Percentiles rank a stretch among this genome's conserved stretches.
Conservation (phyloP, 108 stramenopile species). For the Schizochytrium sp. region DNA sequence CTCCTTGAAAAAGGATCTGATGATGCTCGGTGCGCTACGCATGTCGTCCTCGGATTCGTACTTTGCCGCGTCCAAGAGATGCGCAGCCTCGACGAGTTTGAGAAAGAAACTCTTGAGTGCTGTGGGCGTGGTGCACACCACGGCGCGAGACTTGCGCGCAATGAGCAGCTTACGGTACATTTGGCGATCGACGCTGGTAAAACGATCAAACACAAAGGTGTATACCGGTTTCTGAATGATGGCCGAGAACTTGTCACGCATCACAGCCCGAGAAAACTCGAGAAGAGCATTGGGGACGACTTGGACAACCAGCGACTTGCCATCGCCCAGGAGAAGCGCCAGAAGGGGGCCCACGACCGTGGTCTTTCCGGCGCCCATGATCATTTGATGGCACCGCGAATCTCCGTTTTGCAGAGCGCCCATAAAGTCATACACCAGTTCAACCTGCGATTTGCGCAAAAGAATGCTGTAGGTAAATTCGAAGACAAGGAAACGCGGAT, state of each 20-base stretch:
- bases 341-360: conserved; percentile 32
- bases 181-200: neutral
- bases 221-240: neutral
- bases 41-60: neutral
- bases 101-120: conserved; percentile 28
- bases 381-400: conserved; percentile 29
- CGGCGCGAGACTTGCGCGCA: conserved; percentile 21
- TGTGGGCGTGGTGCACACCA: conserved; percentile 27
- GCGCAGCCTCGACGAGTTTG: conserved; percentile 9
- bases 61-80: neutral
- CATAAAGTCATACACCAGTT: neutral
- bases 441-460: conserved; percentile 28
- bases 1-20: neutral
- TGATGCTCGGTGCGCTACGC: neutral
- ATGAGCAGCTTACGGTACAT: conserved; percentile 9
- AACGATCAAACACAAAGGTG: neutral
- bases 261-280: neutral
- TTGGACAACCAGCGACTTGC: conserved; percentile 10
- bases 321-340: conserved; percentile 29
- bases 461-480: conserved; percentile 25
- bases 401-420: neutral
- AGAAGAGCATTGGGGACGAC: conserved; percentile 33
- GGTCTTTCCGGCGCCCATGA: conserved; percentile 41
- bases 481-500: conserved; percentile 33
- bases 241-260: neutral